These are phyloP conservation scores for Beauveria sp. DNA, from an alignment of 2,329 filamentous ascomycete species.

Conservation along the genomic window DNA sequence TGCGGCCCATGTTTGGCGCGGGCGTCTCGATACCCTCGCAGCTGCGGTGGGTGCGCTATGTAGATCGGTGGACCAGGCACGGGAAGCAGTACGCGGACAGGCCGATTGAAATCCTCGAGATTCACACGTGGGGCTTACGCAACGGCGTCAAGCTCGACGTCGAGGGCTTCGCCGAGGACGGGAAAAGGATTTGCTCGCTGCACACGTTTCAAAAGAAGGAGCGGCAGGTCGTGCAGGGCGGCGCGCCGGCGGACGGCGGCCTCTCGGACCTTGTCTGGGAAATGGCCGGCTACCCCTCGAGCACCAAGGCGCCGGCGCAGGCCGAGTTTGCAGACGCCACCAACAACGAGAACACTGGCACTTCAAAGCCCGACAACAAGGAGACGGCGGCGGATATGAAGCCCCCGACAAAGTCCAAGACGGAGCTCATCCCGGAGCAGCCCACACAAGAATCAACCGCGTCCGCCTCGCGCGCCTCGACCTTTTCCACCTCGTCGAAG, in stretches of 20 bases:
- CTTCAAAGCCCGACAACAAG: conserved; percentile 5
- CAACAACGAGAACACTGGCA: conserved; percentile 16
- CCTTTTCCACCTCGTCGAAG: background rate
- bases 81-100: conserved; percentile 77
- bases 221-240: conserved; percentile 57
- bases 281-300: conserved; percentile 35
- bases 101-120: conserved; percentile 74
- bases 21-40: conserved; percentile 94
- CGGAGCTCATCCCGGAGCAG: background rate
- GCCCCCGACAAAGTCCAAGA: background rate
- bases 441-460: background rate
- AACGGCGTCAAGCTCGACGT: conserved; percentile 83
- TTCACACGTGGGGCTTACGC: conserved; percentile 83
- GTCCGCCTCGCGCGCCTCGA: background rate
- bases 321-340: conserved; percentile 25
- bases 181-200: conserved; percentile 74
- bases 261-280: conserved; percentile 46
- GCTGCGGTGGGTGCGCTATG: conserved; percentile 77
- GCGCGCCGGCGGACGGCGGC: conserved; percentile 40
- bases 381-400: background rate
- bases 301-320: conserved; percentile 29
- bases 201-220: conserved; percentile 74
- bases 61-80: conserved; percentile 72
- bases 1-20: conserved; percentile 80
- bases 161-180: conserved; percentile 81